Evolutionary conservation across 2,329 filamentous ascomycete genomes (phyloP), one percentile per base, ranked within the genome.

Genomic region (Graphiopsis chlorocephala): DNA sequence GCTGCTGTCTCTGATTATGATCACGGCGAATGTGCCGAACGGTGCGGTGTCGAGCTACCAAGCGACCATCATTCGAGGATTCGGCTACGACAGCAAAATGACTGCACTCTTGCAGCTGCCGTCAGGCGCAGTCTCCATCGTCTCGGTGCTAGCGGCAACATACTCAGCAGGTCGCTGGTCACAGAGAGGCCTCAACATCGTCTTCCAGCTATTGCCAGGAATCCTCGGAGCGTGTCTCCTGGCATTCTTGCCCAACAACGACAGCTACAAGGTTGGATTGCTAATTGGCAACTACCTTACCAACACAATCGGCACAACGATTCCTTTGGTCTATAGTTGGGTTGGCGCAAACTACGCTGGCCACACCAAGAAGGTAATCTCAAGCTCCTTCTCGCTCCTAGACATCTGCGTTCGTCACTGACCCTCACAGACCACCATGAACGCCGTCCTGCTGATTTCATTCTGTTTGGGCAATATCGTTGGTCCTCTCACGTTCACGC

Each of bases 301-400:
- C 58, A 78, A 80, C 55, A 70, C 72, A 12, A 76, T 80, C 56
- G 75, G 77, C 6, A 73, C 78, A 1, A 73, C 73, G 11, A 65
- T 80, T 5, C 72, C 73, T 12, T 66, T 79, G 6, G 66, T 77
- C 42, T 78, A 75, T 55, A 74, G 74, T 59, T 78, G 77, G 69
- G 65, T 72, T 1, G 69, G 71, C 2, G 68, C 88, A 20, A 91
- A 91, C 71, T 80, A 90, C 14, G 88, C 86, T 25, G 89, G 89
- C 0, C 87, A 89, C 70, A 91, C 88, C 1, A 91, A 92, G 78
- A 90, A 90, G 75, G 83, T 85, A 45, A 11, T n/a, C n/a, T n/a
- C 6, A 11, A 48, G 2, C 12, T 45, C 8, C 17, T 12, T 2
- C 20, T 14, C 1, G 17, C 4, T 4, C 6, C 26, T 6, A 11